Evolutionary conservation across 768 basidiomycete genomes (phyloP).

Genomic region (Suillus spraguei): DNA sequence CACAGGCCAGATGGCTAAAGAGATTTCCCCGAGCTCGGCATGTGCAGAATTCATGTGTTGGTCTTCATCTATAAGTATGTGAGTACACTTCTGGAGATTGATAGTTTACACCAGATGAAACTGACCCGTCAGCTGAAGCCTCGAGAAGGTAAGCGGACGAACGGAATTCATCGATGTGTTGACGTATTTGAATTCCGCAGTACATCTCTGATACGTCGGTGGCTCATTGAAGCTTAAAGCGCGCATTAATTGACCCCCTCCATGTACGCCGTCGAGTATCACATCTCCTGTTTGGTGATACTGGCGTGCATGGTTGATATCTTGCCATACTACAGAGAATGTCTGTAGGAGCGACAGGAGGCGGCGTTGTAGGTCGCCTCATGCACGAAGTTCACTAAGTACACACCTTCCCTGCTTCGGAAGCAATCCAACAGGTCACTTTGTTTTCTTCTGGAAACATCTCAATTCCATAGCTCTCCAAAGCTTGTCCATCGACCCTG

Average conservation of each 20-base stretch:
- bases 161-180: slow-evolving; percentile 6
- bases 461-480: slow-evolving; percentile 14
- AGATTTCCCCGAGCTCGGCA: slow-evolving; percentile 13
- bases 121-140: slow-evolving; percentile 15
- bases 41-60: slow-evolving; percentile 14
- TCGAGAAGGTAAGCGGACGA: slow-evolving; percentile 14
- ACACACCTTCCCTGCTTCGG: slow-evolving; percentile 17
- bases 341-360: slow-evolving; percentile 6
- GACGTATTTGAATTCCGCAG: slow-evolving; percentile 8
- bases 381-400: neutral
- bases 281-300: slow-evolving; percentile 8
- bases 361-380: slow-evolving; percentile 3
- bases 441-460: slow-evolving; percentile 13
- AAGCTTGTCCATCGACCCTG: slow-evolving; percentile 8
- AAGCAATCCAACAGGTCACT: slow-evolving; percentile 16
- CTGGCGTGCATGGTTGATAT: neutral
- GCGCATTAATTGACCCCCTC: slow-evolving; percentile 6
- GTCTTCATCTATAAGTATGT: slow-evolving; percentile 12
- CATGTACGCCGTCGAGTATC: slow-evolving; percentile 9
- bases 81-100: neutral
- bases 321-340: slow-evolving; percentile 16
- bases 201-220: neutral
- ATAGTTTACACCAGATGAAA: neutral
- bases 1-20: slow-evolving; percentile 11
- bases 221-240: neutral